Percentiles rank a stretch among this genome's conserved stretches.
These are phyloP conservation scores for Beta macrorhiza DNA, from an alignment of 179 eudicot genomes.

Conservation along the genomic window DNA sequence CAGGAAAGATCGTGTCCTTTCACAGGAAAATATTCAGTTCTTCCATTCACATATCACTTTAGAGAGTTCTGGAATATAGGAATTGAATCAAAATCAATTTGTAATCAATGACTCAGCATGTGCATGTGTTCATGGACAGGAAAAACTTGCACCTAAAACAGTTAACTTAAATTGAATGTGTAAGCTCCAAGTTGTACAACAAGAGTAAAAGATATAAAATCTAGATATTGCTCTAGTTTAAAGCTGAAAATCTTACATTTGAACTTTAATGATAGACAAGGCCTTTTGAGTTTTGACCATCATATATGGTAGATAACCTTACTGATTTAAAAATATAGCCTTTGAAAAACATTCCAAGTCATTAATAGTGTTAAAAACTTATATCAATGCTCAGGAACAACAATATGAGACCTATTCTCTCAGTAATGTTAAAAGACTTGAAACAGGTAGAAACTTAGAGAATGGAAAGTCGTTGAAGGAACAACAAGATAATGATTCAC, in stretches of 20 bases:
- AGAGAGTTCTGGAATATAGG: no score
- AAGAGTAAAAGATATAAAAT: background rate
- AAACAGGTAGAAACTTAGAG: background rate
- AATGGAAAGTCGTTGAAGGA: background rate
- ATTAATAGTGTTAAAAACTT: background rate
- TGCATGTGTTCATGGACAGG: background rate
- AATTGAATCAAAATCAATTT: no score
- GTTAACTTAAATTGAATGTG: background rate
- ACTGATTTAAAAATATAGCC: background rate
- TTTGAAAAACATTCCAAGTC: background rate
- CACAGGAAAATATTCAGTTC: no score
- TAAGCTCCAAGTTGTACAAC: background rate
- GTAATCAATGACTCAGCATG: background rate
- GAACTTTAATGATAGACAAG: background rate
- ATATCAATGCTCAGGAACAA: background rate
- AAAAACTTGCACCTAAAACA: background rate
- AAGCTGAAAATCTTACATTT: background rate
- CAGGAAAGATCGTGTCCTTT: no score
- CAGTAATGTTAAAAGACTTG: background rate
- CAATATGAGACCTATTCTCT: background rate
- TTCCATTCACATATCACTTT: no score
- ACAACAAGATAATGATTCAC: background rate
- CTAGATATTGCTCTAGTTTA: background rate
- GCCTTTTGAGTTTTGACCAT: slow-evolving; percentile 2
- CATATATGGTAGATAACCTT: background rate